Base-by-base conservation (phyloP, 2,329 filamentous ascomycete genomes). In the Allantophomopsis cytisporea region DNA sequence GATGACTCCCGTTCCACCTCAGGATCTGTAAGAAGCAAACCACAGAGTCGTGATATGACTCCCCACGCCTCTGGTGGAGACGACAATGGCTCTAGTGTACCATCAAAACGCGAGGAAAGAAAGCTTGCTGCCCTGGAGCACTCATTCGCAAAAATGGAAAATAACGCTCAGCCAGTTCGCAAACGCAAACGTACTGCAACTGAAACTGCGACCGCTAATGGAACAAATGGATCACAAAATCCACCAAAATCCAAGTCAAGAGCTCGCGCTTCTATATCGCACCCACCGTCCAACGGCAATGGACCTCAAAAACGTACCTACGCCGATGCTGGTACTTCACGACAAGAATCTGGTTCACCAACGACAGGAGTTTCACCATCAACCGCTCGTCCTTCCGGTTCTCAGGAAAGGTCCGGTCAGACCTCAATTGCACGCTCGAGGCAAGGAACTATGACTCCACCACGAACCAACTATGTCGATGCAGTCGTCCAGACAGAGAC, bases 71-170 rank as follows among this genome's bases (percentile, higher is more conserved):
- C 66, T 13, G 65, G 69, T 6, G 70, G 76, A 48, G 76, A 75
- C 18, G 72, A 73, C 0, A 55, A 52, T 36, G 50, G 48, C 13
- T 69, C 74, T 41, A 68, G 79, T 38, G 75, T 77, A 45, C 72
- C 70, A 6, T 79, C 76, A 1, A 75, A 80, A 45, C 68, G 76
- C 21, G 76, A 81, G 44, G 80, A 81, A 57, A 64, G 76, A 30
- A 81, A 81, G 48, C 68, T 80, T 10, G 71, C 73, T 15, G 76
- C 76, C 68, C 66, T 78, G 0, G 76, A 81, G 47, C 73, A 78
- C 43, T 65, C 71, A 2, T 73, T 81, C 53, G 66, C 73, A 38
- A 66, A 74, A 23, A 70, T 76, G 68, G 75, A 76, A 45, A 16
- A 74, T 75, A 64, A 71, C 74, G 48, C 71, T 70, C 51, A 67